Conservation (phyloP, 1,139 yeast species). For the Protomyces lactucae-debilis region DNA sequence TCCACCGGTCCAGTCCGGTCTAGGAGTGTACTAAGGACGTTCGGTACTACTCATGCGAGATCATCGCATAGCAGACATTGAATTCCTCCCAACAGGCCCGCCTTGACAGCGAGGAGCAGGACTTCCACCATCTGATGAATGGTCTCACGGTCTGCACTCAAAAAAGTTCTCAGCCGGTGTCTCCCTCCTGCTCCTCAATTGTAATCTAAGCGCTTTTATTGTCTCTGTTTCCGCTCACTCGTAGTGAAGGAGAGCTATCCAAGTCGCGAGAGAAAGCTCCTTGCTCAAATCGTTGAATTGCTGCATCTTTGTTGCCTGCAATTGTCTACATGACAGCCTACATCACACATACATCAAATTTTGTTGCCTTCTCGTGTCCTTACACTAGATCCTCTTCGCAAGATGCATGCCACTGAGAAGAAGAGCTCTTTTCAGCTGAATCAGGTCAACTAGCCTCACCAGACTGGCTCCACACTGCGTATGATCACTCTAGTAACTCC, state of each 20-base stretch:
- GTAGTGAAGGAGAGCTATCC: background rate
- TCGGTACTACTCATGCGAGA: background rate
- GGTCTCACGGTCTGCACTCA: background rate
- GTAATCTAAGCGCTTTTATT: conserved; percentile 1
- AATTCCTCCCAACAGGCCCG: no score
- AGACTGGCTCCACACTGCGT: no score
- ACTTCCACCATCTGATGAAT: background rate
- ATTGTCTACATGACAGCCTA: background rate
- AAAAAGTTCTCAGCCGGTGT: background rate
- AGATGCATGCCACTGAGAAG: no score
- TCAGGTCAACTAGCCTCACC: no score
- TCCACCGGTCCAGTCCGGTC: background rate
- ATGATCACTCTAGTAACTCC: no score
- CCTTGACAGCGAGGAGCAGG: background rate
- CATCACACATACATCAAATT: background rate
- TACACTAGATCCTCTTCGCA: no score
- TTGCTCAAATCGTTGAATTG: background rate
- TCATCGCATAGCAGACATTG: background rate
- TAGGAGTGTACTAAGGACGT: no score
- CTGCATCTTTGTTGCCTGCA: background rate
- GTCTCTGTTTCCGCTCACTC: background rate
- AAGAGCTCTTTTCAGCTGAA: no score
- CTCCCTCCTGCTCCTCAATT: background rate
- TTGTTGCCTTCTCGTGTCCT: no score
- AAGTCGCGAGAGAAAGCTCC: background rate